A percentile compares a stretch with the other conserved stretches of the same genome.
Conservation (phyloP, 768 basidiomycete species). For the Rhodocollybia butyracea region DNA sequence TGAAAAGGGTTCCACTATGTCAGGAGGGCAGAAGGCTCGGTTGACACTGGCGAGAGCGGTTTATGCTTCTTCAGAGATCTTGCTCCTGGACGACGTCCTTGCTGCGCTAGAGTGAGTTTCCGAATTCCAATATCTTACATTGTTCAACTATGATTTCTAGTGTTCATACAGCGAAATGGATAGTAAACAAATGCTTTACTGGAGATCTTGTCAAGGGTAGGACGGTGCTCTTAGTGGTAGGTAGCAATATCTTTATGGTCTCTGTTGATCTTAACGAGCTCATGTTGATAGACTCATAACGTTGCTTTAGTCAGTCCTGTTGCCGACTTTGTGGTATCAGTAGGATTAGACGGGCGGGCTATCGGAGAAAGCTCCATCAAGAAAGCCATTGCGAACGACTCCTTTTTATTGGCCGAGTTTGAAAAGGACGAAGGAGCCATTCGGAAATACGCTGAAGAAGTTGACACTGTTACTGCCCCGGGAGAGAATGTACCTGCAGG, state of each 20-base stretch:
- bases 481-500: conserved; percentile 22
- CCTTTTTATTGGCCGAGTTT: background rate
- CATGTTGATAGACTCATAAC: conserved; percentile 38
- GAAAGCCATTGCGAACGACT: conserved; percentile 24
- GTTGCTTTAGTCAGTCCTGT: conserved; percentile 36
- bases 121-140: no score
- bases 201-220: conserved; percentile 36
- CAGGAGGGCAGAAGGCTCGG: conserved; percentile 55
- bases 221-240: conserved; percentile 42
- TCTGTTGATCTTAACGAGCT: background rate
- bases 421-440: conserved; percentile 3
- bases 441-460: conserved; percentile 11
- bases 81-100: conserved; percentile 57
- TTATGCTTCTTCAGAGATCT: conserved; percentile 48
- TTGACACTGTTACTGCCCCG: background rate
- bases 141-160: background rate
- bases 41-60: conserved; percentile 56
- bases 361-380: conserved; percentile 35
- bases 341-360: conserved; percentile 39
- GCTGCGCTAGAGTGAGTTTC: conserved; percentile 39
- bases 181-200: conserved; percentile 43
- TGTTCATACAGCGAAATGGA: conserved; percentile 48
- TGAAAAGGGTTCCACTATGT: conserved; percentile 43
- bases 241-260: background rate
- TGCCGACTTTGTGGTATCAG: conserved; percentile 41